Conservation (phyloP, 306 rosid species). For the Cyamopsis tetragonoloba region DNA sequence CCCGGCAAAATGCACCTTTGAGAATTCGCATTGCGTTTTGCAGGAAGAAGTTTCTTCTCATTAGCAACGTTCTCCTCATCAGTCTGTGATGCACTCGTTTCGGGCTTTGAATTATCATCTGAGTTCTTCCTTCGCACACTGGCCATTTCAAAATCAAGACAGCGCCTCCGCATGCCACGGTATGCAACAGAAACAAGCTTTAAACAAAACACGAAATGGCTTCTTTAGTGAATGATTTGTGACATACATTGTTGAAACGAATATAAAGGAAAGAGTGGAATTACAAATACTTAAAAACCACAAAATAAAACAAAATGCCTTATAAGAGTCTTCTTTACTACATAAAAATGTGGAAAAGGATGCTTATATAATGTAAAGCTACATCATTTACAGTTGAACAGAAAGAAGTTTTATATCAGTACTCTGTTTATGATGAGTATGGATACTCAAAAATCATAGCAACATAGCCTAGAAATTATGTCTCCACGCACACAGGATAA, state of each 20-base stretch:
- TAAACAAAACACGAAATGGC: slow-evolving; percentile 15
- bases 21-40: slow-evolving; percentile 39
- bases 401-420: background rate
- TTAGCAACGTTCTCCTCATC: slow-evolving; percentile 36
- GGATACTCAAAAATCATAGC: background rate
- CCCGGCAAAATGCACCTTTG: slow-evolving; percentile 56
- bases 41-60: slow-evolving; percentile 44
- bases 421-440: background rate
- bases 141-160: slow-evolving; percentile 78
- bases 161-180: slow-evolving; percentile 74
- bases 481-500: slow-evolving; percentile 2
- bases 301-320: background rate
- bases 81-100: slow-evolving; percentile 38
- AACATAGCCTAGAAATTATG: background rate
- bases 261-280: background rate
- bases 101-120: slow-evolving; percentile 40
- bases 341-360: no score
- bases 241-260: background rate
- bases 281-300: background rate
- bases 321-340: no score
- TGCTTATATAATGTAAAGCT: background rate
- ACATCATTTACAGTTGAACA: background rate
- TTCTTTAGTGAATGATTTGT: background rate
- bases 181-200: slow-evolving; percentile 55
- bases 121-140: slow-evolving; percentile 50